Evolutionary conservation across 2,329 filamentous ascomycete species (phyloP).

Genomic region (Colletotrichum sp.): DNA sequence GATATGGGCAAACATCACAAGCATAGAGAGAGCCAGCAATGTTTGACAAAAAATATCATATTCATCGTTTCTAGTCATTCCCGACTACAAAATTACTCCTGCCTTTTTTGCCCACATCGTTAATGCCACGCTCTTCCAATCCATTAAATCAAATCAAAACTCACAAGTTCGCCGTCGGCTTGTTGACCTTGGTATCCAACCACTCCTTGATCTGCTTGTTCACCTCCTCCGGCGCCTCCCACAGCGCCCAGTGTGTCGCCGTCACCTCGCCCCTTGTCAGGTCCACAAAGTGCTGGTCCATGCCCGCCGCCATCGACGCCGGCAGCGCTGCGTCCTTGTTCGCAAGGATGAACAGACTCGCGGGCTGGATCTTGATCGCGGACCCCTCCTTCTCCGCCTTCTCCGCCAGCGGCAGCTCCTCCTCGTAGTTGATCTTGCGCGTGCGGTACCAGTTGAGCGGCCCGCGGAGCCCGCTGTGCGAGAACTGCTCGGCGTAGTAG

Average conservation of each 20-base stretch:
- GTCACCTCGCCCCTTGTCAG: constrained; percentile 71
- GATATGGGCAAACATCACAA: background rate
- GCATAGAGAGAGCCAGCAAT: background rate
- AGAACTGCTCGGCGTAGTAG: constrained; percentile 77
- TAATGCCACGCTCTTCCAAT: background rate
- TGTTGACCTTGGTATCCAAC: constrained; percentile 49
- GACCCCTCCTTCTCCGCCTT: constrained; percentile 42
- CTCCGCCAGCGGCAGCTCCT: constrained; percentile 69
- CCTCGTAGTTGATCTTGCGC: constrained; percentile 73
- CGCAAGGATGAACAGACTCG: constrained; percentile 78
- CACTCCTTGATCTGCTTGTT: constrained; percentile 75
- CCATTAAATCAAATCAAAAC: background rate
- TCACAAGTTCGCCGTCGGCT: constrained; percentile 10
- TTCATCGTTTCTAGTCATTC: background rate
- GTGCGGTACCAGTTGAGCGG: constrained; percentile 91
- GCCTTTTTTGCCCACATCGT: background rate
- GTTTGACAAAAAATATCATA: background rate
- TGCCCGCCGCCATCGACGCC: constrained; percentile 71
- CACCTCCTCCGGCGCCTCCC: constrained; percentile 72
- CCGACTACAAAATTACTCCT: background rate
- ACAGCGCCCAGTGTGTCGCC: constrained; percentile 82
- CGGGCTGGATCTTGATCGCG: constrained; percentile 57
- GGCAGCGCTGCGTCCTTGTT: constrained; percentile 75
- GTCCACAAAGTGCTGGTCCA: constrained; percentile 71
- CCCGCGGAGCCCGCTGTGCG: constrained; percentile 75